phyloP scores from a whole-genome alignment of 1,284 basidiomycete genomes.

The Coriolopsis trogii region DNA sequence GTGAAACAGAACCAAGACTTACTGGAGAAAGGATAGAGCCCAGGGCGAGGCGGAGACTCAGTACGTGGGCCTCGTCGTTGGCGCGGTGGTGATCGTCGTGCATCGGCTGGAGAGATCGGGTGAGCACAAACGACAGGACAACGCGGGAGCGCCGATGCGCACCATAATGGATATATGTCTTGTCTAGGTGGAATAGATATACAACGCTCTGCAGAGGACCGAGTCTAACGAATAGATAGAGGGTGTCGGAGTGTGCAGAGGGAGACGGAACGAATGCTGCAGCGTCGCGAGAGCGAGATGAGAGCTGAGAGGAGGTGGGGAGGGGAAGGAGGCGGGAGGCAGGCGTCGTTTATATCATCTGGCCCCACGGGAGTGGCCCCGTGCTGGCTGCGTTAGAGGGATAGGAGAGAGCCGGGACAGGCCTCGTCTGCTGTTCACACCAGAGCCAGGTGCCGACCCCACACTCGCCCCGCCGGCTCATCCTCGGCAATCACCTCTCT shows the following conservation, averaged over 20 bases:
- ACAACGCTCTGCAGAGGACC: neutral
- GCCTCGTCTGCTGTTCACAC: neutral
- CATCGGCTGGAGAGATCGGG: slow-evolving; percentile 14
- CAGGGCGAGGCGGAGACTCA: slow-evolving; percentile 32
- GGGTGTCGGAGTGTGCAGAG: slow-evolving; percentile 8
- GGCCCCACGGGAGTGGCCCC: slow-evolving; percentile 19
- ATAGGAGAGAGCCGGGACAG: slow-evolving; percentile 4
- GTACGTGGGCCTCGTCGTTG: slow-evolving; percentile 23
- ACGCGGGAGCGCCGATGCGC: neutral
- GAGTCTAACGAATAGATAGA: slow-evolving; percentile 9
- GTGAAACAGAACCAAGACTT: slow-evolving; percentile 17
- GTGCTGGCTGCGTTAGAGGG: neutral
- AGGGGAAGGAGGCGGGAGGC: neutral
- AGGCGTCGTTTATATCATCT: slow-evolving; percentile 17
- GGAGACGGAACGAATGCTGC: neutral
- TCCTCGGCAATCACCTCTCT: neutral
- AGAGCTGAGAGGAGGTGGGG: neutral
- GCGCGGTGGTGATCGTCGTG: slow-evolving; percentile 26
- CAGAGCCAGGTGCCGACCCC: neutral
- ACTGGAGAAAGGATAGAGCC: slow-evolving; percentile 37
- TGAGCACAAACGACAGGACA: neutral
- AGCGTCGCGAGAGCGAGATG: neutral
- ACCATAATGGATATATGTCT: slow-evolving; percentile 15
- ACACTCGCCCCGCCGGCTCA: neutral
- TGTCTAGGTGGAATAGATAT: slow-evolving; percentile 6